Evolutionary conservation across 2,329 filamentous ascomycete genomes (phyloP), one percentile per base, ranked within the genome.

Genomic region (Aureobasidium sp.): DNA sequence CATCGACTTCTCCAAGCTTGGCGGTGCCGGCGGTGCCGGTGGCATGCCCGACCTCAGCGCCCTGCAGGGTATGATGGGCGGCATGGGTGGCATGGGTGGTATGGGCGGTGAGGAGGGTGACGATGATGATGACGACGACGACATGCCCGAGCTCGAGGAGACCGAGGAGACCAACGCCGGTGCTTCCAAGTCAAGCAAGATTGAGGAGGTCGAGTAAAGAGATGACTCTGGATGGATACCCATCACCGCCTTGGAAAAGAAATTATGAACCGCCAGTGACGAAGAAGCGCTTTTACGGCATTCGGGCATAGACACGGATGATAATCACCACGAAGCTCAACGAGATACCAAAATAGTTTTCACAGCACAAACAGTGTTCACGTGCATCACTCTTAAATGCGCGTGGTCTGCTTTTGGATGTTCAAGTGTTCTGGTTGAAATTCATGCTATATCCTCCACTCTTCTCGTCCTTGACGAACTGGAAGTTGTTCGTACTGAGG

Each of bases 401-500:
- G 48, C 11, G 1, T 42, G 39, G 27, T 52, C 29, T 35, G 27
- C 35, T 31, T 7, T 31, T 29, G 22, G 14, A 17, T 42, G 24
- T 44, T 56, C 31, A 53, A 40, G 44, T n/a, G 40, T 49, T 70
- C 68, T 84, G 81, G 45, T 82, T 79, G 69, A 97, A 96, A 67
- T 92, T 93, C 87, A 99, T 89, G 74, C 89, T 96, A 75, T 97
- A 97, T 0, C 91, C 92, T 1, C 94, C 94, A 0, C 87, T 89
- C 65, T 87, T 88, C 69, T 93, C 89, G 70, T 97, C 93, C 75
- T 97, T 90, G 31, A 88, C 85, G 81, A 97, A 95, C 66, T 96
- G 86, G 71, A 99, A 97, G 73, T 95, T 96, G 49, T 96, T 87
- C 12, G 94, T 97, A 63, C 89, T 95, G 67, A 99, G 75, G 1